Conservation (phyloP, 169 alveolate species). For the Cryptosporidium meleagridis region DNA sequence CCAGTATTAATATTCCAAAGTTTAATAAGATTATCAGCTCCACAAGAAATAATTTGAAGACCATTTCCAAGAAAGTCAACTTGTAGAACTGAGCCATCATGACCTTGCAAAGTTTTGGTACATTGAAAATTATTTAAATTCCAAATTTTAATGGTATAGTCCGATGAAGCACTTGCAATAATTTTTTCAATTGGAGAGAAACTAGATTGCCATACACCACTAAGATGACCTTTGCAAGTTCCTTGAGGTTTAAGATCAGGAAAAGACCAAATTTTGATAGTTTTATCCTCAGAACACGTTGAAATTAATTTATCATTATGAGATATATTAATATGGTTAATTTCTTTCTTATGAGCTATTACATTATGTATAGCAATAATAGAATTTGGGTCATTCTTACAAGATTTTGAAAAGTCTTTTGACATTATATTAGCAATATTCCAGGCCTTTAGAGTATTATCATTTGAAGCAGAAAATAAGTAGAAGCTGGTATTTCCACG, state of each 20-base stretch:
- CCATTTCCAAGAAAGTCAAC: constrained; percentile 85
- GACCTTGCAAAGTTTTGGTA: constrained; percentile 87
- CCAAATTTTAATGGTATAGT: constrained; percentile 89
- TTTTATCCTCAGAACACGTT: constrained; percentile 86
- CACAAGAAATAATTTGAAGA: constrained; percentile 83
- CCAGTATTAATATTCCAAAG: constrained; percentile 88
- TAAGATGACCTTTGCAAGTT: constrained; percentile 82
- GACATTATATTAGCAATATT: constrained; percentile 32
- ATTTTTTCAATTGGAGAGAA: constrained; percentile 84
- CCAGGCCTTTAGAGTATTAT: constrained; percentile 82
- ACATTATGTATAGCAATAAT: constrained; percentile 44
- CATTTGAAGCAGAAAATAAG: constrained; percentile 86
- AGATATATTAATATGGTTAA: constrained; percentile 37
- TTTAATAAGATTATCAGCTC: constrained; percentile 87
- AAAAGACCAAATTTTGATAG: constrained; percentile 84
- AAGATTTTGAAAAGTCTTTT: neutral
- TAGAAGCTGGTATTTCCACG: constrained; percentile 80
- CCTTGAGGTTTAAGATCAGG: constrained; percentile 74
- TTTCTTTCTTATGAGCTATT: constrained; percentile 67
- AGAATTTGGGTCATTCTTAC: constrained; percentile 72
- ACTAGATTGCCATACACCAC: constrained; percentile 82
- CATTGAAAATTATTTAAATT: constrained; percentile 85
- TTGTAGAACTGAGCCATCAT: constrained; percentile 86
- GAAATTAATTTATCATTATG: constrained; percentile 79
- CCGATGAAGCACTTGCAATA: constrained; percentile 87